A percentile compares a stretch with the other conserved stretches of the same genome.
Evolutionary conservation across 805 yeast genomes (phyloP).

Genomic region (Novakomyces olei): DNA sequence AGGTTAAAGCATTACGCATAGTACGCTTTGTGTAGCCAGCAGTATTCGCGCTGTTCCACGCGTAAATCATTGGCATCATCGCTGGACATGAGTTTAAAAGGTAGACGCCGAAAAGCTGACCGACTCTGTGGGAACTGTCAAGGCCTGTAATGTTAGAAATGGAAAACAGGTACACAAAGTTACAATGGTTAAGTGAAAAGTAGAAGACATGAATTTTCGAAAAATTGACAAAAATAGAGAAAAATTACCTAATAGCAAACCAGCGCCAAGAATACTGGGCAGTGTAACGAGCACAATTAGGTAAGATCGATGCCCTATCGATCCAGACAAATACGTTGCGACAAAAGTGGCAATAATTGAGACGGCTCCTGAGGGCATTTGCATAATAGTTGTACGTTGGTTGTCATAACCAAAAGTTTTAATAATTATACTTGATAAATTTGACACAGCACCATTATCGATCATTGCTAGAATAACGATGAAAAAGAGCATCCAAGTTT

Average conservation of each 20-base stretch:
- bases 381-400: constrained; percentile 22
- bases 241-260: too few relatives aligned
- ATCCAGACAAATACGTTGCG: constrained; percentile 18
- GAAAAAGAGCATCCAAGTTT: constrained; percentile 27
- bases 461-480: constrained; percentile 23
- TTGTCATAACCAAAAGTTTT: constrained; percentile 24
- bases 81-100: constrained; percentile 7
- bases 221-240: too few relatives aligned
- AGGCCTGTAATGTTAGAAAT: too few relatives aligned
- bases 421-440: constrained; percentile 26
- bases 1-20: constrained; percentile 32
- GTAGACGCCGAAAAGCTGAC: constrained; percentile 6
- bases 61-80: constrained; percentile 5
- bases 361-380: constrained; percentile 28
- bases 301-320: too few relatives aligned
- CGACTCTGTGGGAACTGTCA: constrained; percentile 4
- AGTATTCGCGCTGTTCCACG: constrained; percentile 20
- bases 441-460: constrained; percentile 37
- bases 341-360: constrained; percentile 22
- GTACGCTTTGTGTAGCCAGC: constrained; percentile 60
- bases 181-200: too few relatives aligned
- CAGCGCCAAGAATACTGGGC: too few relatives aligned
- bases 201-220: too few relatives aligned
- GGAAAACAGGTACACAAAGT: too few relatives aligned
- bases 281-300: constrained; percentile 6